Percentiles rank a stretch among this genome's conserved stretches.
Conservation (phyloP, 2,329 filamentous ascomycete genomes). For the Phaeophleospora eucalypticola region DNA sequence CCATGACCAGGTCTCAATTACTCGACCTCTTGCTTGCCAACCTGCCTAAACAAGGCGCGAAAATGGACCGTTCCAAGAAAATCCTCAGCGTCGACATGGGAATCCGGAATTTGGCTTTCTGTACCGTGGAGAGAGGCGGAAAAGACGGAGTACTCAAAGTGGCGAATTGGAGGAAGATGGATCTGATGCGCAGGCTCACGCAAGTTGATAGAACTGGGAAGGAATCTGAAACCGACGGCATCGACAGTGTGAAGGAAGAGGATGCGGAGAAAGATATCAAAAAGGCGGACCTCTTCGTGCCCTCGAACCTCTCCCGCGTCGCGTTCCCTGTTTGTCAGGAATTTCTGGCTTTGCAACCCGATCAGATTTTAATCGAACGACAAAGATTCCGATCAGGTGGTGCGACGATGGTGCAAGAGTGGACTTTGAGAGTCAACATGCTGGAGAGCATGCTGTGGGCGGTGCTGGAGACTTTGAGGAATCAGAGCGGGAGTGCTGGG, state of each 20-base stretch:
- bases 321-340: slow-evolving; percentile 54
- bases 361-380: slow-evolving; percentile 66
- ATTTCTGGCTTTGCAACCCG: slow-evolving; percentile 55
- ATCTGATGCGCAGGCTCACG: slow-evolving; percentile 20
- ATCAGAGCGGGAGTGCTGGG: slow-evolving; percentile 33
- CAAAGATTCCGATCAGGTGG: slow-evolving; percentile 64
- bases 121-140: slow-evolving; percentile 42
- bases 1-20: slow-evolving; percentile 58
- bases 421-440: slow-evolving; percentile 78
- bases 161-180: slow-evolving; percentile 36
- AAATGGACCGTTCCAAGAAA: slow-evolving; percentile 34
- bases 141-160: slow-evolving; percentile 20
- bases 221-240: background rate
- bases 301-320: slow-evolving; percentile 49
- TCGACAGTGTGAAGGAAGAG: background rate
- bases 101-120: slow-evolving; percentile 74
- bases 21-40: slow-evolving; percentile 27
- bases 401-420: slow-evolving; percentile 65
- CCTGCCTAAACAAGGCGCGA: background rate
- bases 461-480: slow-evolving; percentile 50
- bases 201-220: background rate
- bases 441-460: slow-evolving; percentile 79
- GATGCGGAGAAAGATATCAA: slow-evolving; percentile 1
- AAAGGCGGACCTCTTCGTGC: slow-evolving; percentile 35
- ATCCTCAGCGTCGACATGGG: slow-evolving; percentile 82